These are phyloP conservation scores for Aquanectria penicillioides DNA, from an alignment of 2,329 filamentous ascomycete species.

Conservation along the genomic window DNA sequence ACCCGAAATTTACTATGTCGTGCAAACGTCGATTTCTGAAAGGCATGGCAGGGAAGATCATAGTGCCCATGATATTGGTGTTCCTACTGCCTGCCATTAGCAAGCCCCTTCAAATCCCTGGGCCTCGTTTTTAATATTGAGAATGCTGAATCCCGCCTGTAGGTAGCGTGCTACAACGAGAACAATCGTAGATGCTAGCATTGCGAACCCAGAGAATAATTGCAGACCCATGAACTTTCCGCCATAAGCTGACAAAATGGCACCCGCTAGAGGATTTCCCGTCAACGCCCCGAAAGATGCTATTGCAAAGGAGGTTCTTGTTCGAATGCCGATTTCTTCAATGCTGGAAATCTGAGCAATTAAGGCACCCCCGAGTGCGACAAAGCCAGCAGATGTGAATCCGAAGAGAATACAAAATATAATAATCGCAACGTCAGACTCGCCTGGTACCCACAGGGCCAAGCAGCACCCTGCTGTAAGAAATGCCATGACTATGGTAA, in stretches of 20 bases:
- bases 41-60: too few species aligned
- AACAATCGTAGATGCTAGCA: not conserved
- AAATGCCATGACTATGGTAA: not conserved
- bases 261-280: not conserved
- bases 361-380: conserved; percentile 51
- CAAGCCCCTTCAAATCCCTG: too few species aligned
- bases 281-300: conserved; percentile 1
- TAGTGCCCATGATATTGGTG: too few species aligned
- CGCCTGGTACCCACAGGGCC: not conserved
- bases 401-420: conserved; percentile 54
- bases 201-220: not conserved
- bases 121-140: not conserved
- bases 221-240: conserved; percentile 1
- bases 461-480: not conserved
- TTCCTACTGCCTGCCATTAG: too few species aligned
- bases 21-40: too few species aligned
- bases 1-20: too few species aligned
- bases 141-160: not conserved
- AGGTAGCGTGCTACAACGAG: not conserved
- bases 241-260: not conserved
- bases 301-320: not conserved
- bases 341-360: conserved; percentile 48
- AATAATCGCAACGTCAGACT: conserved; percentile 38
- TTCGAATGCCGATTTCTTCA: conserved; percentile 4
- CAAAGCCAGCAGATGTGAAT: conserved; percentile 53